Conservation (phyloP, 2,329 filamentous ascomycete species). For the Cryphonectria radicalis region DNA sequence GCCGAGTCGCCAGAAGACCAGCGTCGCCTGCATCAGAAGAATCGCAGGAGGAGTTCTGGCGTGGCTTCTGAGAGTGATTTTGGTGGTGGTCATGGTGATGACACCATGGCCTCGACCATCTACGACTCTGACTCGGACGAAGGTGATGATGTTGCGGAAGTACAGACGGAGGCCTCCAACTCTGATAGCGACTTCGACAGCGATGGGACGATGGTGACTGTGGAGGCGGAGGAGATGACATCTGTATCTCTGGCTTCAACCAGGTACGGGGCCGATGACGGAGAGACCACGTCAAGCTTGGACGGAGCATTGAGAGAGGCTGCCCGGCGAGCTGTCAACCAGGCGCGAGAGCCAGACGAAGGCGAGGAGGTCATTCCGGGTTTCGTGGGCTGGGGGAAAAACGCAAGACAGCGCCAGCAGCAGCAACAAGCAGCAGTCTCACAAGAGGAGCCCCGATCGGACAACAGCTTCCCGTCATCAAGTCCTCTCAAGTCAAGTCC, state of each 20-base stretch:
- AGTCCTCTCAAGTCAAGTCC: conserved; percentile 28
- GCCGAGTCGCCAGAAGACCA: conserved; percentile 68
- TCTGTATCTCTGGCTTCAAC: conserved; percentile 68
- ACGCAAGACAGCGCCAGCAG: conserved; percentile 54
- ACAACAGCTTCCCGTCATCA: conserved; percentile 20
- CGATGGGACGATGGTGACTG: conserved; percentile 79
- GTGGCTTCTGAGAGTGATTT: conserved; percentile 66
- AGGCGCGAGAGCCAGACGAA: conserved; percentile 59
- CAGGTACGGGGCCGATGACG: conserved; percentile 58
- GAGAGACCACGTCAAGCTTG: conserved; percentile 70
- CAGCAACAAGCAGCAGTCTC: conserved; percentile 48
- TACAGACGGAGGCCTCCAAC: conserved; percentile 53
- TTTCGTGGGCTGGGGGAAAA: conserved; percentile 73
- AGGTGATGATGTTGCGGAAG: conserved; percentile 58
- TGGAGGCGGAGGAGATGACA: conserved; percentile 79
- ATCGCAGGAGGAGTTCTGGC: conserved; percentile 66
- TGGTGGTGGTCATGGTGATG: conserved; percentile 57
- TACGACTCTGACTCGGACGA: conserved; percentile 70
- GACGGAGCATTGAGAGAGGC: conserved; percentile 81
- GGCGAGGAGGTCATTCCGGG: conserved; percentile 73
- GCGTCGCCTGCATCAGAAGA: conserved; percentile 65
- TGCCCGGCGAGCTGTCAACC: conserved; percentile 74
- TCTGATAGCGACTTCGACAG: conserved; percentile 62
- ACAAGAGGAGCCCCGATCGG: conserved; percentile 18
- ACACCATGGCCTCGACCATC: conserved; percentile 76